Evolutionary conservation across 176 grass and related monocot genomes (phyloP).

Genomic region (Paspalum vaginatum): DNA sequence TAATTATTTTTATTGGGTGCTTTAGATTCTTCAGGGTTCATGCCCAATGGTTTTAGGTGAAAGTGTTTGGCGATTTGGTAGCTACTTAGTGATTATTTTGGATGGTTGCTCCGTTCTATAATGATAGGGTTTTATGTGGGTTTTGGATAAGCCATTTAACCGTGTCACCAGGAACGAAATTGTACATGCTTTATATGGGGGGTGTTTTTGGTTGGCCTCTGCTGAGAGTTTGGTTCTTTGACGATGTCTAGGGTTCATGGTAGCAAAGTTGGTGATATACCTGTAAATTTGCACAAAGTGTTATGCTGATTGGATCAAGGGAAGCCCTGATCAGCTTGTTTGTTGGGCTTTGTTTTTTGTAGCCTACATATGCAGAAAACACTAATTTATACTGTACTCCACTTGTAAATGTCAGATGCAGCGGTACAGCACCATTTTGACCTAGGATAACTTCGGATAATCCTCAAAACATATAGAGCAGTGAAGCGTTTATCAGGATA

Average conservation of each 20-base stretch:
- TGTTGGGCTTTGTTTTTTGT: background rate
- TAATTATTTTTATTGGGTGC: background rate
- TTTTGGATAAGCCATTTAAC: background rate
- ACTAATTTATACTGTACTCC: background rate
- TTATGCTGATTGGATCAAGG: background rate
- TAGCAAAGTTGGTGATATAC: background rate
- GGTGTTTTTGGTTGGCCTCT: background rate
- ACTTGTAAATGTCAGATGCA: constrained; percentile 5
- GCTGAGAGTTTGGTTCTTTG: background rate
- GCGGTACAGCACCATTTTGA: background rate
- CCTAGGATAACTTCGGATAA: background rate
- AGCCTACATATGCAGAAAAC: background rate
- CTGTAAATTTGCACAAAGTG: background rate
- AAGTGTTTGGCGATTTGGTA: background rate
- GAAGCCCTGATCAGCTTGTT: background rate
- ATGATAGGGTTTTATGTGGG: background rate
- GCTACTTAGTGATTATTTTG: background rate
- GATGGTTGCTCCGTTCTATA: background rate
- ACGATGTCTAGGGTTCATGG: background rate
- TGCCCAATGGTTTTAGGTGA: background rate
- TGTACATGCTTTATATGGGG: background rate
- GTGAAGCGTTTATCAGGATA: background rate
- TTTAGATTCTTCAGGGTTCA: background rate
- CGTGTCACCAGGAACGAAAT: background rate
- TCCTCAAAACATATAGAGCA: background rate